A percentile compares a stretch with the other conserved stretches of the same genome.
Conservation (phyloP, 2,329 filamentous ascomycete species). For the Dendryphion nanum region DNA sequence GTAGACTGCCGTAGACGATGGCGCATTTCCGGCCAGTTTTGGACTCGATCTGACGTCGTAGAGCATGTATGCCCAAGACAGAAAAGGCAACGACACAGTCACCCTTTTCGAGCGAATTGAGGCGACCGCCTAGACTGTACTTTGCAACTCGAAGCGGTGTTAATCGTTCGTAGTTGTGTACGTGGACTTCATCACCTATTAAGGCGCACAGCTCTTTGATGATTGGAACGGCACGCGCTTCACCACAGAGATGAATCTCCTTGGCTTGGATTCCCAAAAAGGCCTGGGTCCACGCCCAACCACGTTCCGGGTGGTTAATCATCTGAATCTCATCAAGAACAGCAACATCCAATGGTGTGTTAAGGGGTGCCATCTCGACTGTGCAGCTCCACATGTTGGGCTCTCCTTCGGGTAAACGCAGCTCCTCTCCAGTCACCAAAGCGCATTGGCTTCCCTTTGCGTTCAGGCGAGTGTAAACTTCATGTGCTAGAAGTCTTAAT, state of each 20-base stretch:
- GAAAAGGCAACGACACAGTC: conserved; percentile 90
- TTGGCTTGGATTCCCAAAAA: conserved; percentile 81
- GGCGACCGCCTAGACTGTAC: conserved; percentile 61
- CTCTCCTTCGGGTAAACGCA: conserved; percentile 59
- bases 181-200: conserved; percentile 76
- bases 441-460: conserved; percentile 75
- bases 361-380: conserved; percentile 79
- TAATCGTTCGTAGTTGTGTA: conserved; percentile 81
- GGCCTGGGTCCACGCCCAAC: conserved; percentile 93
- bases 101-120: conserved; percentile 76
- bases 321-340: conserved; percentile 99
- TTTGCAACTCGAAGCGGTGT: conserved; percentile 70
- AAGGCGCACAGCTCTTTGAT: conserved; percentile 74
- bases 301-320: conserved; percentile 76
- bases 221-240: conserved; percentile 76
- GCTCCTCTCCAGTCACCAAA: conserved; percentile 88
- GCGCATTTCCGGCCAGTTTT: conserved; percentile 77
- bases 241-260: conserved; percentile 91
- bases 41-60: conserved; percentile 76
- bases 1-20: conserved; percentile 87
- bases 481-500: conserved; percentile 82
- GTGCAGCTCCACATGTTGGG: conserved; percentile 75
- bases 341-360: conserved; percentile 73
- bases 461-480: conserved; percentile 85
- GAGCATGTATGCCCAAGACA: conserved; percentile 72